phyloP scores from a whole-genome alignment of 208 protist species.

The Leishmania arabica region DNA sequence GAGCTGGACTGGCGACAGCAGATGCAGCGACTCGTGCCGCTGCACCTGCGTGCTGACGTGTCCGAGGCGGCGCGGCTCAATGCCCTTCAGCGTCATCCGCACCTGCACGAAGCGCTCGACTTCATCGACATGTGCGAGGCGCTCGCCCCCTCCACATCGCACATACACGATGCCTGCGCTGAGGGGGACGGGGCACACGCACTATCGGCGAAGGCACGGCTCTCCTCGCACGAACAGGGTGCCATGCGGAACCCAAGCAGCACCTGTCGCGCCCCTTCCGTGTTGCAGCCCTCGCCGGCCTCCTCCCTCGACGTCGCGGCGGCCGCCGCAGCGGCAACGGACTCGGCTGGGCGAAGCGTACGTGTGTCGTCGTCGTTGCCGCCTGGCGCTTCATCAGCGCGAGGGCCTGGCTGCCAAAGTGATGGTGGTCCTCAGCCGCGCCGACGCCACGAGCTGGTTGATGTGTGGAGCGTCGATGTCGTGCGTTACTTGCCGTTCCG shows the following conservation, averaged over 20 bases:
- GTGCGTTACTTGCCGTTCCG: conserved; percentile 35
- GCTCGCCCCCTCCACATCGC: neutral
- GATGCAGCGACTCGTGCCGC: conserved; percentile 13
- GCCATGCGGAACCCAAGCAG: neutral
- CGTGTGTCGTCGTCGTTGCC: neutral
- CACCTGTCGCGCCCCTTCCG: neutral
- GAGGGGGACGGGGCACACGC: neutral
- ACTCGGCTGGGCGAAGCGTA: neutral
- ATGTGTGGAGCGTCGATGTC: conserved; percentile 29
- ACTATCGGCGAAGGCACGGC: neutral
- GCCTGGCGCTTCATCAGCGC: neutral
- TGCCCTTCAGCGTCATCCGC: conserved; percentile 21
- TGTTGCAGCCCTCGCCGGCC: neutral
- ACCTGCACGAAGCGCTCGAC: conserved; percentile 18
- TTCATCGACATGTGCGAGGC: conserved; percentile 19
- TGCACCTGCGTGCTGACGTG: conserved; percentile 23
- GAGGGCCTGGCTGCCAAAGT: neutral
- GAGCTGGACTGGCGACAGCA: conserved; percentile 1
- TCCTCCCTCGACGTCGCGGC: neutral
- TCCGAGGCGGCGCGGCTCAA: conserved; percentile 12
- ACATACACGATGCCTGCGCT: neutral
- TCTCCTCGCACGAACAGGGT: neutral
- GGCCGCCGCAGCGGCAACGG: neutral
- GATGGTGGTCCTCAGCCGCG: neutral
- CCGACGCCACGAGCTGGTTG: conserved; percentile 16